phyloP scores from a whole-genome alignment of 495 filamentous ascomycete species.

The Chaetomium cochliodes region DNA sequence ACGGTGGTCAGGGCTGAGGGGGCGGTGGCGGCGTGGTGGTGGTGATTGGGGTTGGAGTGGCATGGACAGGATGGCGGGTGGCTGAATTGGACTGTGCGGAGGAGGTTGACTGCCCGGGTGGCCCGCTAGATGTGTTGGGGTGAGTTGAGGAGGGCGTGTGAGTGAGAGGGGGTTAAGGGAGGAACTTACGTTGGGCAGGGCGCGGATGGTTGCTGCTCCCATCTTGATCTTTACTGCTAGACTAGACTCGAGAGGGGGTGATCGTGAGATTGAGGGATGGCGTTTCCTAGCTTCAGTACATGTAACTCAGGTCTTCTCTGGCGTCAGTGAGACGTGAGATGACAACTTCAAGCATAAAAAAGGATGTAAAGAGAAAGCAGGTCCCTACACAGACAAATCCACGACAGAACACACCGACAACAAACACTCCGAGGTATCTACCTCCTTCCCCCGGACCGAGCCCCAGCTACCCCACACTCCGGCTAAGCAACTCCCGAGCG shows the following conservation, averaged over 20 bases:
- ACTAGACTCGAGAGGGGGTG: neutral
- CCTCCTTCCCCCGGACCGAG: slow-evolving; percentile 9
- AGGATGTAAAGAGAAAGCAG: too few species aligned
- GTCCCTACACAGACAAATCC: too few species aligned
- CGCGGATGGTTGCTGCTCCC: slow-evolving; percentile 53
- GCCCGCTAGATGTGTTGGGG: slow-evolving; percentile 55
- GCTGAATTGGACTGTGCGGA: slow-evolving; percentile 84
- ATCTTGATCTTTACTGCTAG: slow-evolving; percentile 31
- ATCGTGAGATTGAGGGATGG: neutral
- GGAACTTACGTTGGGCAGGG: slow-evolving; percentile 53
- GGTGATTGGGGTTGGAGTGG: slow-evolving; percentile 78
- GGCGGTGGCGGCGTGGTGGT: slow-evolving; percentile 53
- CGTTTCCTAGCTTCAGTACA: neutral
- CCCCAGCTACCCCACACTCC: slow-evolving; percentile 15
- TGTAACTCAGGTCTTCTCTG: neutral
- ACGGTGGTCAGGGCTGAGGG: slow-evolving; percentile 40
- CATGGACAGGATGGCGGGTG: slow-evolving; percentile 91
- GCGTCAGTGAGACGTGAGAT: neutral
- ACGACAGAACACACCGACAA: too few species aligned
- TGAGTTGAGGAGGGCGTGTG: slow-evolving; percentile 8
- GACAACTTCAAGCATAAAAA: neutral
- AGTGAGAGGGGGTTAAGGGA: neutral
- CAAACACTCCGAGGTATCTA: too few species aligned
- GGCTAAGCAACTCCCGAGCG: slow-evolving; percentile 14
- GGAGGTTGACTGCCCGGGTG: slow-evolving; percentile 71